These are phyloP conservation scores for Usnea hakonensis DNA, from an alignment of 495 filamentous ascomycete species.

Conservation along the genomic window DNA sequence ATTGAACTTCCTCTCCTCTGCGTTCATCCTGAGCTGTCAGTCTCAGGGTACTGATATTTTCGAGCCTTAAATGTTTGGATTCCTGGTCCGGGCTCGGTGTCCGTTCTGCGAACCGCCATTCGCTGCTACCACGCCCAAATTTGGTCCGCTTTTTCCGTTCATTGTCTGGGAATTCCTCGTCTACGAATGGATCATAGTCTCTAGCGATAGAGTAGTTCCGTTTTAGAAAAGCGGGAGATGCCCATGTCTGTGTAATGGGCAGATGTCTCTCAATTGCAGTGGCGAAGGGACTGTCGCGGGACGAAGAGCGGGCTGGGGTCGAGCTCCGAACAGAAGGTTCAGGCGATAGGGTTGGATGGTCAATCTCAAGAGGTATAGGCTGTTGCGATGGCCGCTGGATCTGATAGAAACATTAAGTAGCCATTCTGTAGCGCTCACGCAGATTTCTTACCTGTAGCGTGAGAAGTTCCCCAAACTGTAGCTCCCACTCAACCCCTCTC, in stretches of 20 bases:
- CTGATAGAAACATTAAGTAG: slow-evolving; percentile 20
- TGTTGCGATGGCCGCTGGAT: slow-evolving; percentile 30
- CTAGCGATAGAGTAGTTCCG: slow-evolving; percentile 51
- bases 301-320: slow-evolving; percentile 12
- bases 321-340: slow-evolving; percentile 12
- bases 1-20: neutral
- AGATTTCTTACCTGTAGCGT: slow-evolving; percentile 46
- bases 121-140: slow-evolving; percentile 57
- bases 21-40: neutral
- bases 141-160: slow-evolving; percentile 64
- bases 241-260: slow-evolving; percentile 40
- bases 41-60: slow-evolving; percentile 22
- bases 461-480: slow-evolving; percentile 52
- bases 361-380: slow-evolving; percentile 39
- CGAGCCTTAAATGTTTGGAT: slow-evolving; percentile 31
- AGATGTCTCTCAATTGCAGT: slow-evolving; percentile 3
- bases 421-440: neutral
- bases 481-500: slow-evolving; percentile 65
- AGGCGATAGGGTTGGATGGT: slow-evolving; percentile 32
- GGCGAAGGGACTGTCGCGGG: slow-evolving; percentile 6
- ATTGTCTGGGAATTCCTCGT: slow-evolving; percentile 54
- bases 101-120: slow-evolving; percentile 65
- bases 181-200: slow-evolving; percentile 58
- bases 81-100: slow-evolving; percentile 56
- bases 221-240: slow-evolving; percentile 72